Conservation (phyloP, 768 basidiomycete genomes). For the Suillus fuscotomentosus region DNA sequence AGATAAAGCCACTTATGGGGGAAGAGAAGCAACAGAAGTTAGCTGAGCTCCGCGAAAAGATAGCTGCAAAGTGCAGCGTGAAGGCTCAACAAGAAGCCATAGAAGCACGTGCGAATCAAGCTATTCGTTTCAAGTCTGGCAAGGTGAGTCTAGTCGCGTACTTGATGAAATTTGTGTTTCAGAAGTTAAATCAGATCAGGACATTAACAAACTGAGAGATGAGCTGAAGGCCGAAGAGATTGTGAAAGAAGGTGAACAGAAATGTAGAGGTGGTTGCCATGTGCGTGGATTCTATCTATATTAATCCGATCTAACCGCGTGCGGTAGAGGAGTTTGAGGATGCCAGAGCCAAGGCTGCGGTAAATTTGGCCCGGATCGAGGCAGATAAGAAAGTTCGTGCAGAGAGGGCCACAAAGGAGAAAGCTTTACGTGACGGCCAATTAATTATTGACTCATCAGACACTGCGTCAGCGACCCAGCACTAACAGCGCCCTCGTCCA, state of each 20-base stretch:
- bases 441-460: slow-evolving; percentile 33
- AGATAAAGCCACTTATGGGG: slow-evolving; percentile 94
- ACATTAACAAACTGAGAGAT: slow-evolving; percentile 70
- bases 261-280: slow-evolving; percentile 59
- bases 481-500: slow-evolving; percentile 34
- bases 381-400: slow-evolving; percentile 89
- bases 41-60: slow-evolving; percentile 72
- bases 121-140: slow-evolving; percentile 80
- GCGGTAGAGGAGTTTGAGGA: slow-evolving; percentile 85
- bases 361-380: slow-evolving; percentile 88
- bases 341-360: slow-evolving; percentile 76
- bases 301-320: neutral
- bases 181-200: slow-evolving; percentile 39
- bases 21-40: slow-evolving; percentile 87
- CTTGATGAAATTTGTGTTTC: neutral
- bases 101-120: slow-evolving; percentile 73
- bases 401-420: slow-evolving; percentile 85
- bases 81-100: slow-evolving; percentile 74
- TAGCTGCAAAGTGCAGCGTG: slow-evolving; percentile 73
- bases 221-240: slow-evolving; percentile 76
- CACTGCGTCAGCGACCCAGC: slow-evolving; percentile 33
- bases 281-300: neutral
- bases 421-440: slow-evolving; percentile 83
- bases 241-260: slow-evolving; percentile 78
- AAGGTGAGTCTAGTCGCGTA: slow-evolving; percentile 46